Evolutionary conservation across 1,284 basidiomycete genomes (phyloP).

Genomic region (Pisolithus thermaeus): DNA sequence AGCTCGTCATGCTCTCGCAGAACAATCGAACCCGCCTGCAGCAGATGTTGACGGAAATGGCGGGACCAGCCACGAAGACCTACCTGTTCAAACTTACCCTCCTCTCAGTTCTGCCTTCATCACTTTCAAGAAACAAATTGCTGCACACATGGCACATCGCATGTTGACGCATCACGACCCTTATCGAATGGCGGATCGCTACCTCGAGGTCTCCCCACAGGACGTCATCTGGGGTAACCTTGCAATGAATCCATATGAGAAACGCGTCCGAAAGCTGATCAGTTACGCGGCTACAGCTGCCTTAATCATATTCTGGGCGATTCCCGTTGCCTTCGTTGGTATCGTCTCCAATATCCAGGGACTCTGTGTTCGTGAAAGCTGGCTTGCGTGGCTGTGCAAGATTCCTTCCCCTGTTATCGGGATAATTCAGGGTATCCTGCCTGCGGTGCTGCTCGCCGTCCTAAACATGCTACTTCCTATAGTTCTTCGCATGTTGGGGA

Average conservation of each 20-base stretch:
- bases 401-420: slow-evolving; percentile 64
- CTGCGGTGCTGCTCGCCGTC: slow-evolving; percentile 79
- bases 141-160: slow-evolving; percentile 82
- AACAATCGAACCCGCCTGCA: slow-evolving; percentile 11
- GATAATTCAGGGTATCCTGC: slow-evolving; percentile 89
- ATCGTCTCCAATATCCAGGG: slow-evolving; percentile 75
- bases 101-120: slow-evolving; percentile 86
- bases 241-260: slow-evolving; percentile 86
- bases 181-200: slow-evolving; percentile 65
- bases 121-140: slow-evolving; percentile 90
- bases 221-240: slow-evolving; percentile 93
- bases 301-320: slow-evolving; percentile 67
- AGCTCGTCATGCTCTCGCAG: slow-evolving; percentile 36
- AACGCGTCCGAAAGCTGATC: slow-evolving; percentile 53
- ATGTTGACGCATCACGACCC: slow-evolving; percentile 73
- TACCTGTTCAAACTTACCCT: slow-evolving; percentile 47
- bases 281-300: slow-evolving; percentile 60
- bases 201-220: slow-evolving; percentile 70
- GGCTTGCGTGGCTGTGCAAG: slow-evolving; percentile 80
- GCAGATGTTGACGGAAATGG: slow-evolving; percentile 17
- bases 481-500: slow-evolving; percentile 70
- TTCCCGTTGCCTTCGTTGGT: slow-evolving; percentile 85
- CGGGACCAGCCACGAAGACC: slow-evolving; percentile 19
- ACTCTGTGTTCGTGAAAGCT: slow-evolving; percentile 60
- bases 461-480: slow-evolving; percentile 92